Evolutionary conservation across 1,284 basidiomycete genomes (phyloP).

Genomic region (Ustilago tritici): DNA sequence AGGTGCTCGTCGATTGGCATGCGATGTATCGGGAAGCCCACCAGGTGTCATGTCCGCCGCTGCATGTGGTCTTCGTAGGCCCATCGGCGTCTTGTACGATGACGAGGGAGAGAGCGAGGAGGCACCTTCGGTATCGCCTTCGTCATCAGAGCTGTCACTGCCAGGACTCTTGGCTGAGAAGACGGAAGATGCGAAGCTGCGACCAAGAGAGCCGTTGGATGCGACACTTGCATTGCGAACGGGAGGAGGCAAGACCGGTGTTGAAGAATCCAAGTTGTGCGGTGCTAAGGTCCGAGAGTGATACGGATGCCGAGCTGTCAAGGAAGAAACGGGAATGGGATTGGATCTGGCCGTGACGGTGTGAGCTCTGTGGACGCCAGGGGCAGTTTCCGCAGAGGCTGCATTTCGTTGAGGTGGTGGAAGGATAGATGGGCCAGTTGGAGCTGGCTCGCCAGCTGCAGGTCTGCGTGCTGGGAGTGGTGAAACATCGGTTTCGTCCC

Average conservation of each 20-base stretch:
- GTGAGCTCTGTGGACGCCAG: constrained; percentile 27
- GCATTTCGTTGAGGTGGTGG: constrained; percentile 39
- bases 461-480: constrained; percentile 30
- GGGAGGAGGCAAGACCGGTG: constrained; percentile 31
- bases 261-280: constrained; percentile 13
- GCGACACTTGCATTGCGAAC: constrained; percentile 16
- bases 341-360: constrained; percentile 33
- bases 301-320: constrained; percentile 10
- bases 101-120: constrained; percentile 30
- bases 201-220: constrained; percentile 12
- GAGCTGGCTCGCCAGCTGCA: constrained; percentile 7
- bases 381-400: constrained; percentile 1
- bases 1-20: constrained; percentile 50
- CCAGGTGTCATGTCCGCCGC: constrained; percentile 35
- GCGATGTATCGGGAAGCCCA: constrained; percentile 48
- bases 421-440: constrained; percentile 23
- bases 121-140: constrained; percentile 29
- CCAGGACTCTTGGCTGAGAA: constrained; percentile 11
- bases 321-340: constrained; percentile 25
- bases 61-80: constrained; percentile 28
- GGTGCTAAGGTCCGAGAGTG: constrained; percentile 27
- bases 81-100: constrained; percentile 29
- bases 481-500: constrained; percentile 10
- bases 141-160: constrained; percentile 44
- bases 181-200: constrained; percentile 29